phyloP scores from a whole-genome alignment of 2,329 filamentous ascomycete genomes.

The Pseudogymnoascus pannorum region DNA sequence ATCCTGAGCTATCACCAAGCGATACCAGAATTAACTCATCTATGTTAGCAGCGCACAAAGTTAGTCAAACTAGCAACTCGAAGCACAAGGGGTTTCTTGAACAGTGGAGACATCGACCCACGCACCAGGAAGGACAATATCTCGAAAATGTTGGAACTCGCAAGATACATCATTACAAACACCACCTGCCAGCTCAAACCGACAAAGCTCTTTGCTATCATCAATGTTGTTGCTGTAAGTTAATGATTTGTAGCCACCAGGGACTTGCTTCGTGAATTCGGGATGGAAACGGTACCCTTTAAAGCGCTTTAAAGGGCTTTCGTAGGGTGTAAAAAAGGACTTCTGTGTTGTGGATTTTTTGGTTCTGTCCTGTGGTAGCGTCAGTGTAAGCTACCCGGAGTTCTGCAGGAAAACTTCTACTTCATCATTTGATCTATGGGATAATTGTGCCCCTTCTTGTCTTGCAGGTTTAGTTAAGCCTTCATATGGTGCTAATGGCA shows the following conservation, averaged over 20 bases:
- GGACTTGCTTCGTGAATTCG: conserved; percentile 58
- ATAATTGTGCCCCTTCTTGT: neutral
- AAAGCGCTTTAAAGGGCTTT: conserved; percentile 75
- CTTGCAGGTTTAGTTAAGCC: neutral
- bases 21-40: conserved; percentile 68
- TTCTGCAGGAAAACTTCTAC: conserved; percentile 6
- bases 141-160: conserved; percentile 70
- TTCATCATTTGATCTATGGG: neutral
- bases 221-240: conserved; percentile 93
- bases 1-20: conserved; percentile 59
- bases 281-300: conserved; percentile 88
- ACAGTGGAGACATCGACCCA: conserved; percentile 30
- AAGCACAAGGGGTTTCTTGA: conserved; percentile 24
- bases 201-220: conserved; percentile 64
- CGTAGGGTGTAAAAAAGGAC: conserved; percentile 54
- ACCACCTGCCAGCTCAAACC: conserved; percentile 62
- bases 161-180: conserved; percentile 69
- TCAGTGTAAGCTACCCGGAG: neutral
- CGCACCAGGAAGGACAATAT: conserved; percentile 69
- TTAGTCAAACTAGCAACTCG: conserved; percentile 7
- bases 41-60: conserved; percentile 31
- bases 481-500: neutral
- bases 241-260: conserved; percentile 75
- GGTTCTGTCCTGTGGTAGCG: neutral
- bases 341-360: neutral